Evolutionary conservation across 192 early-diverging fungal genomes (phyloP), one percentile per base, ranked within the genome.

Genomic region (Rhizoclosmatium sp.): DNA sequence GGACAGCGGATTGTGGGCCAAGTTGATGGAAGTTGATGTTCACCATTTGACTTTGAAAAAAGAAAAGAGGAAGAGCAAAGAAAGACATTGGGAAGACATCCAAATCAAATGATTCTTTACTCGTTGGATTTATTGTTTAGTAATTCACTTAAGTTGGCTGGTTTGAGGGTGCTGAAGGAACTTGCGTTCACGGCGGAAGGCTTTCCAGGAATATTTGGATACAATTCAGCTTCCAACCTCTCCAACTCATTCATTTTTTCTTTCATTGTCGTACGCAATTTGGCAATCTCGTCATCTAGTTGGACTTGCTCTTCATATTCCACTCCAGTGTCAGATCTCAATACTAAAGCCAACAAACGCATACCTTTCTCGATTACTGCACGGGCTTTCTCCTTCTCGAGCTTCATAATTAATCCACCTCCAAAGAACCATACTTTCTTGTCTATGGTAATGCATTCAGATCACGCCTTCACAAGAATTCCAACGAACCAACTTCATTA

Each of bases 381-480:
- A 56, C 73, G 54, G 44, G 76, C 84, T 16, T 67, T 23, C 14
- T 82, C 71, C 21, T 47, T 68, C 4, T 70, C 80, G n/a, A 86
- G 65, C 44, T 81, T 80, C 66, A 83, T 71, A 23, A 79, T 64
- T 1, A 86, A 61, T 49, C 77, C 76, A 14, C 82, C 82, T 12
- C 78, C 68, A 41, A 82, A 82, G 69, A 86, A 83, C 73, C 78
- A 78, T 16, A 78, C 65, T 58, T 68, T 16, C 23, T 70, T 81
- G 48, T 65, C 76, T 82, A 65, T 7, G 19, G 16, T 16, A 19
- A 47, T 31, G 2, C 40, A 40, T 68, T n/a, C 14, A 16, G 12
- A 21, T 9, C 42, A 60, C 12, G 72, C 4, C 1, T 39, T 2
- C 10, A 21, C 59, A 10, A 45, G n/a, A 44, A 19, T n/a, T 4